Evolutionary conservation across 2,329 filamentous ascomycete species (phyloP).

Genomic region (Cladosporium cucumerinum): DNA sequence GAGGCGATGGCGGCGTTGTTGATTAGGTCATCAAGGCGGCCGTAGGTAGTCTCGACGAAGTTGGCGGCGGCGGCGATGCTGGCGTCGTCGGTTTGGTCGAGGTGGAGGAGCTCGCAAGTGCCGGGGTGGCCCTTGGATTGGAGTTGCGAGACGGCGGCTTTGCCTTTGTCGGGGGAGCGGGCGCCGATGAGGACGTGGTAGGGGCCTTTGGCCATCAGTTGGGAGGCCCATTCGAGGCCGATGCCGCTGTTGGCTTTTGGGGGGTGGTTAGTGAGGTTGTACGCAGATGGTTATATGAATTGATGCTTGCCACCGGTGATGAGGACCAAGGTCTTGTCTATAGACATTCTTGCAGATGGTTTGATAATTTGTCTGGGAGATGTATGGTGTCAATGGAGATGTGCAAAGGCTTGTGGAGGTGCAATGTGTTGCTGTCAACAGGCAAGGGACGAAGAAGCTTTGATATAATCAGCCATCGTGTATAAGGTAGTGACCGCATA

Average conservation of each 20-base stretch:
- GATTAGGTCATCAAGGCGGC: slow-evolving; percentile 40
- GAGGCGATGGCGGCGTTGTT: slow-evolving; percentile 42
- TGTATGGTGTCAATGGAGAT: background rate
- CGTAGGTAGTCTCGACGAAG: slow-evolving; percentile 37
- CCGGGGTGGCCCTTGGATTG: slow-evolving; percentile 20
- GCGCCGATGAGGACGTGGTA: slow-evolving; percentile 56
- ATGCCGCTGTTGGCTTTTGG: slow-evolving; percentile 55
- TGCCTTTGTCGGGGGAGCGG: slow-evolving; percentile 49
- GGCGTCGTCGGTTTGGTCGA: slow-evolving; percentile 52
- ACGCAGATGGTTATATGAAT: background rate
- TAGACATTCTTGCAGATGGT: too few species aligned
- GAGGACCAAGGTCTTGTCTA: slow-evolving; percentile 5
- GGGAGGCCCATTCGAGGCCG: slow-evolving; percentile 55
- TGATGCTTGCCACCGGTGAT: slow-evolving; percentile 10
- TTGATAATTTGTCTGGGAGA: too few species aligned
- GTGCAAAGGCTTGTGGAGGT: background rate
- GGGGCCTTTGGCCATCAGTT: slow-evolving; percentile 42
- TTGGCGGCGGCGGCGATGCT: slow-evolving; percentile 48
- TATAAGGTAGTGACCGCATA: background rate
- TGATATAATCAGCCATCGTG: background rate
- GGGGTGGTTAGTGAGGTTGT: background rate
- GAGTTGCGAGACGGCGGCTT: slow-evolving; percentile 43
- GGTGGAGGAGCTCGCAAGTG: slow-evolving; percentile 44
- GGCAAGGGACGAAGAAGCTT: background rate
- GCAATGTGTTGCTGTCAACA: background rate